Evolutionary conservation across 2,329 filamentous ascomycete species (phyloP).

Genomic region (Sclerotinia minor): DNA sequence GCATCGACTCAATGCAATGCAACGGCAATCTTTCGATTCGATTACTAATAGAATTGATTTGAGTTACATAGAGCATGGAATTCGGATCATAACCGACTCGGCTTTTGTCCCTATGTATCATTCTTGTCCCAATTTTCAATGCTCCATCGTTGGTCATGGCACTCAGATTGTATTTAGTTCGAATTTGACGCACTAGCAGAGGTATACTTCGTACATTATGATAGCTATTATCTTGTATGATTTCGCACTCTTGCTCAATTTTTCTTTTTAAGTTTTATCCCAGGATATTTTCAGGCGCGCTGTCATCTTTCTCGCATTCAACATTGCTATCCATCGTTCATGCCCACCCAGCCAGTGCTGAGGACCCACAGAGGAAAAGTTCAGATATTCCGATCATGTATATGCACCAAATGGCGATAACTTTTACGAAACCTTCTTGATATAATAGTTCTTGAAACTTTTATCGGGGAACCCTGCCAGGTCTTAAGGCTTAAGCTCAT

Average conservation of each 20-base stretch:
- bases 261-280: neutral
- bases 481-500: no score
- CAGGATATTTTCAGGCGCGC: neutral
- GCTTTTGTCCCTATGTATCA: neutral
- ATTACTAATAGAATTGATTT: neutral
- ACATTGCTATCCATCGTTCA: no score
- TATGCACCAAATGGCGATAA: neutral
- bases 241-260: neutral
- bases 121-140: neutral
- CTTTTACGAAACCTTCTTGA: no score
- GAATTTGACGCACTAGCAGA: no score
- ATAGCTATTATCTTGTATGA: neutral
- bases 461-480: no score
- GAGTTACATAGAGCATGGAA: neutral
- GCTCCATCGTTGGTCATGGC: neutral
- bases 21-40: neutral
- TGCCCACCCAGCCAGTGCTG: neutral
- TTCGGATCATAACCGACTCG: no score
- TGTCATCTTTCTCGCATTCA: neutral
- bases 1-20: constrained; percentile 1
- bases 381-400: neutral
- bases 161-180: neutral
- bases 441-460: no score
- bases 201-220: neutral
- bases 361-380: neutral